Percentiles rank a stretch among this genome's conserved stretches.
Conservation (phyloP, 345 rosid species). For the Linum trigynum region DNA sequence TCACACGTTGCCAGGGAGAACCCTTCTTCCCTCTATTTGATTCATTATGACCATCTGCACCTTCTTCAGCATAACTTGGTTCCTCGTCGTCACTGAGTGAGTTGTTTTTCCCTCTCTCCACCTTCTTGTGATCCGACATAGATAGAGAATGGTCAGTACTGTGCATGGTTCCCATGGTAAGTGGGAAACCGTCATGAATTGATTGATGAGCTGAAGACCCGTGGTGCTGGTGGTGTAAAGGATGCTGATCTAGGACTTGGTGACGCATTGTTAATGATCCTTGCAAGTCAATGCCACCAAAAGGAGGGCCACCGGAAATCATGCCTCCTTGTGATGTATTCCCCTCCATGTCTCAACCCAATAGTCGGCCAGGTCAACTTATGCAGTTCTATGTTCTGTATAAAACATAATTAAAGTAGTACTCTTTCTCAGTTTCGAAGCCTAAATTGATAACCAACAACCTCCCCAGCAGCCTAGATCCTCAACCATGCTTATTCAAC, state of each 20-base stretch:
- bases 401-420: background rate
- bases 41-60: constrained; percentile 49
- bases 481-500: background rate
- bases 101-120: constrained; percentile 46
- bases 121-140: constrained; percentile 38
- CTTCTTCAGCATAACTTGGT: constrained; percentile 65
- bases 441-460: background rate
- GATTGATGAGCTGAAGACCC: constrained; percentile 32
- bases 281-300: constrained; percentile 66
- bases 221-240: constrained; percentile 46
- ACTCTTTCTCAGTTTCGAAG: background rate
- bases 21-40: constrained; percentile 46
- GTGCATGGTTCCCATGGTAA: constrained; percentile 55
- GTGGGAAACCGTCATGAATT: constrained; percentile 54
- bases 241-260: constrained; percentile 38
- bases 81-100: constrained; percentile 81
- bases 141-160: constrained; percentile 44
- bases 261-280: constrained; percentile 53
- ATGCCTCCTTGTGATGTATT: constrained; percentile 62
- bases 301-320: constrained; percentile 50
- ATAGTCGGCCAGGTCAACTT: background rate
- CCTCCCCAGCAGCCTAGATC: background rate
- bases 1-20: constrained; percentile 84
- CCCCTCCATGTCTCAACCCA: constrained; percentile 45
- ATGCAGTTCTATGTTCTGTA: too few relatives aligned